phyloP scores from a whole-genome alignment of 352 stramenopile species.

The Hyaloperonospora brassicae region DNA sequence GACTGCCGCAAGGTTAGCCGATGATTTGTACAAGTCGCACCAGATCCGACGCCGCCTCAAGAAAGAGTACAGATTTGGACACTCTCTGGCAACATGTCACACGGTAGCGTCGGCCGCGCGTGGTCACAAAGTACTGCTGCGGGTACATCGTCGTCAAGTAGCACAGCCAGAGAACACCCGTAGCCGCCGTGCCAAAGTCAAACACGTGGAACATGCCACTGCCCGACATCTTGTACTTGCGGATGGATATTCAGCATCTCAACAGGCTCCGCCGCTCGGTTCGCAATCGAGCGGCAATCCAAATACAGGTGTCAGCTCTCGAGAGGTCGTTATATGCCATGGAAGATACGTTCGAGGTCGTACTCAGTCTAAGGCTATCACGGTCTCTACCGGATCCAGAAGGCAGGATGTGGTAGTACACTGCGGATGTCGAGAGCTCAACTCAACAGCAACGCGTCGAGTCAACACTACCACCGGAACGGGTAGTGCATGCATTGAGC shows the following conservation, averaged over 20 bases:
- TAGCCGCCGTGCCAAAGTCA: slow-evolving; percentile 64
- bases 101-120: slow-evolving; percentile 65
- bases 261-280: slow-evolving; percentile 76
- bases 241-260: slow-evolving; percentile 78
- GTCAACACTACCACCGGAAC: too few relatives aligned
- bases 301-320: slow-evolving; percentile 70
- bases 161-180: slow-evolving; percentile 72
- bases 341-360: too few relatives aligned
- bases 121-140: slow-evolving; percentile 64
- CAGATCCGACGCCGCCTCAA: too few relatives aligned
- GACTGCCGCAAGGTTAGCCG: too few relatives aligned
- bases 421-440: too few relatives aligned
- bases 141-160: slow-evolving; percentile 78
- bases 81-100: slow-evolving; percentile 42
- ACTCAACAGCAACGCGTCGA: too few relatives aligned
- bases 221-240: slow-evolving; percentile 88
- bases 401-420: too few relatives aligned
- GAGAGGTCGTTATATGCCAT: slow-evolving; percentile 62
- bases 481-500: too few relatives aligned
- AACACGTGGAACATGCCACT: slow-evolving; percentile 79
- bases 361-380: too few relatives aligned
- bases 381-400: too few relatives aligned
- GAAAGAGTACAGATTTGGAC: neutral
- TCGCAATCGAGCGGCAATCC: slow-evolving; percentile 82
- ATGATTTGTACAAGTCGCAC: too few relatives aligned